Evolutionary conservation across 352 stramenopile species (phyloP), one percentile per base, ranked within the genome.

Genomic region (Phytophthora pinifolia): DNA sequence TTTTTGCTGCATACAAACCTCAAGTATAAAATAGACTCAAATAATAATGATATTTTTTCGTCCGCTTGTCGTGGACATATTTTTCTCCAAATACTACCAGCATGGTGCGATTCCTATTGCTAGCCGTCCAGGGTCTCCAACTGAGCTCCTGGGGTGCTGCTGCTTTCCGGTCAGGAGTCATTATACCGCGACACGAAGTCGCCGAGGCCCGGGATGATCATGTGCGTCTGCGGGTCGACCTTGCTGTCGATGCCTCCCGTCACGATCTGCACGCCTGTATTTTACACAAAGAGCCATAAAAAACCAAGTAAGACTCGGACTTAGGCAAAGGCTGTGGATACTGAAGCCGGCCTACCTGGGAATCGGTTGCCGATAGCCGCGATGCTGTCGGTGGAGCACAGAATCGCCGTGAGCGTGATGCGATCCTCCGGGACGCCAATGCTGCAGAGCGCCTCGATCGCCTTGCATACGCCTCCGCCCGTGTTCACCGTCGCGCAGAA

Each of bases 101-200:
- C 22, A 4, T 27, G 22, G 22, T n/a, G 15, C 36, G 6, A 35
- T 36, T 44, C 9, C 22, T 45, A 34, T 37, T 4, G 25, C 35
- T 1, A 20, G 35, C 35, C n/a, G 17, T 41, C 35, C 10, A 5
- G 22, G 22, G 22, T 27, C 22, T 27, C 22, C 22, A 27, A 27
- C 22, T 27, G 22, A 27, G 22, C 22, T 27, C 22, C 22, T 4
- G 22, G 22, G 35, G 12, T 41, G 1, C 12, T 42, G 3, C 7
- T 13, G 9, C 9, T 17, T 42, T 10, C n/a, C 6, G 35, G 14
- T 62, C 15, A 55, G 15, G 29, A 22, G 27, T 54, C 59, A 27
- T 79, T 78, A 60, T 81, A 85, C 1, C 72, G 55, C 14, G 53
- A 31, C 1, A 75, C 36, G 32, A 85, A 85, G 53, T 81, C 65